phyloP scores from a whole-genome alignment of 176 grass and related monocot species.

The Urochloa ruziziensis region DNA sequence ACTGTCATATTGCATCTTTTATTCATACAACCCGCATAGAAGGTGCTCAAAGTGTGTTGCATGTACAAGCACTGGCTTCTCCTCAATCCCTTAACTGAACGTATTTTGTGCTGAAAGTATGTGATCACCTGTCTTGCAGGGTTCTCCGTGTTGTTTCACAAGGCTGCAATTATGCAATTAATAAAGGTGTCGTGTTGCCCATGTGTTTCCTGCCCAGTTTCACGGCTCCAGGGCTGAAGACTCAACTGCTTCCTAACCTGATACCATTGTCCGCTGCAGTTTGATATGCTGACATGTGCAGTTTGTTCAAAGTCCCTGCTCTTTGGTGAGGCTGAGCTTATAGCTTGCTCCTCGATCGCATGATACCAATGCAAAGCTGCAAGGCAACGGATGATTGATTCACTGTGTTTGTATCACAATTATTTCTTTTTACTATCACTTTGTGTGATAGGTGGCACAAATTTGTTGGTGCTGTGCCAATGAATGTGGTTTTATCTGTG shows the following conservation, averaged over 20 bases:
- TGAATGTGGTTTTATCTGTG: too few relatives aligned
- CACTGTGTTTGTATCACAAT: background rate
- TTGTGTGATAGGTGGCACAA: background rate
- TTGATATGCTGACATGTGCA: background rate
- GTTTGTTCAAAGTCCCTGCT: too few relatives aligned
- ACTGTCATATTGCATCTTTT: background rate
- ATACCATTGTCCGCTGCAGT: background rate
- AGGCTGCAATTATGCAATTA: slow-evolving; percentile 9
- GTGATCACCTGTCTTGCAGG: background rate
- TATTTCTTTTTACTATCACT: background rate
- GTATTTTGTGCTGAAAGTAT: background rate
- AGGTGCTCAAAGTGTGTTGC: background rate
- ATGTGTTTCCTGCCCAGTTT: slow-evolving; percentile 48
- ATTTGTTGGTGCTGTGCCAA: background rate
- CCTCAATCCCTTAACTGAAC: background rate
- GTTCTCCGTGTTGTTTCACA: slow-evolving; percentile 10
- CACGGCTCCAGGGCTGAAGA: slow-evolving; percentile 54
- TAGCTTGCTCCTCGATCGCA: too few relatives aligned
- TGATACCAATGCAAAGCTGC: too few relatives aligned
- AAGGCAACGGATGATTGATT: background rate
- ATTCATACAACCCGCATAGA: background rate
- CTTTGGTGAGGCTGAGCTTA: too few relatives aligned
- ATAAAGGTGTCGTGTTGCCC: background rate
- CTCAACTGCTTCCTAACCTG: background rate
- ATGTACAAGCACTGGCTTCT: background rate